phyloP scores from a whole-genome alignment of 805 yeast genomes.

The Cyberlindnera samutprakarnensis region DNA sequence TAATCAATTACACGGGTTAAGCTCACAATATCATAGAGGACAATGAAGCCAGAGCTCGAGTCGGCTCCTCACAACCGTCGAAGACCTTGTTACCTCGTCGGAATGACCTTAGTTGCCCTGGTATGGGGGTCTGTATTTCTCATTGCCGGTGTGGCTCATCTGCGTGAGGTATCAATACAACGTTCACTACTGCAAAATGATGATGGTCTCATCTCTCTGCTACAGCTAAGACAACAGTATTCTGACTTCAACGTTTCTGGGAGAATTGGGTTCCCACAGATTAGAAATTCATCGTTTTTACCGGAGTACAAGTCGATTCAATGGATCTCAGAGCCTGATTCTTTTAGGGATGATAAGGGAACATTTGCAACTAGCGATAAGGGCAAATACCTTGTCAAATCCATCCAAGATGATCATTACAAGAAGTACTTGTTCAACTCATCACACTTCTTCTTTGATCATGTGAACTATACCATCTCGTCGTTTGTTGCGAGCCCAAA shows the following conservation, averaged over 20 bases:
- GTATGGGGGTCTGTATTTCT: conserved; percentile 10
- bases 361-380: conserved; percentile 48
- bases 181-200: no score
- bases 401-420: conserved; percentile 35
- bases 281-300: conserved; percentile 48
- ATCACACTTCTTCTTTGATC: conserved; percentile 33
- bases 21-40: no score
- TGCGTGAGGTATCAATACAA: conserved; percentile 5
- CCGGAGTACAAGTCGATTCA: conserved; percentile 52
- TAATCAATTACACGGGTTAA: no score
- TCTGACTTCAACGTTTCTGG: conserved; percentile 1
- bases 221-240: no score
- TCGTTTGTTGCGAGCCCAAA: conserved; percentile 60
- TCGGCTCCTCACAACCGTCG: background rate
- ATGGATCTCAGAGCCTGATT: conserved; percentile 55
- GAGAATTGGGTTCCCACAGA: conserved; percentile 28
- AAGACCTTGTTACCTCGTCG: background rate
- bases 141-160: conserved; percentile 4
- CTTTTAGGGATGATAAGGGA: conserved; percentile 51
- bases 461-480: conserved; percentile 38
- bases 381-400: conserved; percentile 48
- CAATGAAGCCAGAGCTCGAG: no score
- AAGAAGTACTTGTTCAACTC: conserved; percentile 43
- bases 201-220: no score
- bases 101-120: background rate